Conservation (phyloP, 129 eudicot species). For the Flaveria sonorensis region DNA sequence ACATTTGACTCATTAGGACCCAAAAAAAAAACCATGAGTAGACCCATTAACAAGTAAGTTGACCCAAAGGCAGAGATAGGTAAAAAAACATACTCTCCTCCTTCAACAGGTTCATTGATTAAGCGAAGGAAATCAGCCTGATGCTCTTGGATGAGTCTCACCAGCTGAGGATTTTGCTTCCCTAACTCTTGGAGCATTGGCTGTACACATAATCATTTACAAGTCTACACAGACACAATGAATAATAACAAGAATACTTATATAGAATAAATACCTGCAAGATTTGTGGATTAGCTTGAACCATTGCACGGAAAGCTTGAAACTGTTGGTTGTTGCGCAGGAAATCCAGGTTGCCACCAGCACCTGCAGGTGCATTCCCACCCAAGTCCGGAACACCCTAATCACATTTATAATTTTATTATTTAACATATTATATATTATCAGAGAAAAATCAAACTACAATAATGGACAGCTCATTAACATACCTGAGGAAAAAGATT, state of each 20-base stretch:
- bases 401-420: not conserved
- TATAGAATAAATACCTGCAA: conserved; percentile 56
- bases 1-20: not conserved
- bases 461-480: not conserved
- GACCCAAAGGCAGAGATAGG: not conserved
- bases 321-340: conserved; percentile 74
- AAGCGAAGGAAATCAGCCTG: conserved; percentile 77
- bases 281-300: conserved; percentile 82
- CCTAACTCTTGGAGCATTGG: conserved; percentile 94
- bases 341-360: conserved; percentile 72
- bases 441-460: not conserved
- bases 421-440: not conserved
- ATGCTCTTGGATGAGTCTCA: conserved; percentile 71
- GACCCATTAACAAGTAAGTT: not conserved
- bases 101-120: conserved; percentile 75
- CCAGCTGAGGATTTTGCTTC: conserved; percentile 71
- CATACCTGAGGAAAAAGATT: conserved; percentile 82
- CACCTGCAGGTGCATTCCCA: conserved; percentile 43
- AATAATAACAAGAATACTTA: not conserved
- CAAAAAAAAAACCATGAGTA: no score
- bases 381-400: conserved; percentile 80
- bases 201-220: conserved; percentile 37
- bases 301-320: conserved; percentile 83
- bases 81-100: conserved; percentile 54
- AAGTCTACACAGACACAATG: not conserved